phyloP scores from a whole-genome alignment of 148 eudicot species.

The Dianthus caryophyllus region DNA sequence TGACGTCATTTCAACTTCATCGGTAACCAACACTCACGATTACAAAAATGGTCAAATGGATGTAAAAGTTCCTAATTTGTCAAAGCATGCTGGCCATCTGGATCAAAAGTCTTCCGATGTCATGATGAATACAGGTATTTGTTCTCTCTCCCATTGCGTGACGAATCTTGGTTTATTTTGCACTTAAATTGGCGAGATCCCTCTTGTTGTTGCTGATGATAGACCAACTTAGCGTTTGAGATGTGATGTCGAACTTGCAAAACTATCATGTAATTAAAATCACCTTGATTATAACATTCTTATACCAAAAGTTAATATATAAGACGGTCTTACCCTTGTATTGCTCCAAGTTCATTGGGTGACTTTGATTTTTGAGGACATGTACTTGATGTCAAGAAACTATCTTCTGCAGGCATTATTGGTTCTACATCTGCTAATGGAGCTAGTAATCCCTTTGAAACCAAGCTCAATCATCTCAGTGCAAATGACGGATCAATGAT shows the following conservation, averaged over 20 bases:
- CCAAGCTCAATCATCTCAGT: constrained; percentile 30
- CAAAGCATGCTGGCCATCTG: constrained; percentile 37
- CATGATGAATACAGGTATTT: constrained; percentile 35
- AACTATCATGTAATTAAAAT: neutral
- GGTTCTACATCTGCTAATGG: constrained; percentile 42
- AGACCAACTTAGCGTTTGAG: neutral
- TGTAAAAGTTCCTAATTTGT: constrained; percentile 29
- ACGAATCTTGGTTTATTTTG: neutral
- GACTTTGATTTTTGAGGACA: constrained; percentile 6
- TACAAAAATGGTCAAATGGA: constrained; percentile 42
- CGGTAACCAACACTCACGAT: constrained; percentile 39
- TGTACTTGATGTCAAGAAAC: constrained; percentile 45
- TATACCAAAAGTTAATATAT: neutral
- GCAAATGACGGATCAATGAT: constrained; percentile 30
- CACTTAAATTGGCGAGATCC: neutral
- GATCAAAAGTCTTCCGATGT: constrained; percentile 37
- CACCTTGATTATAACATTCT: neutral
- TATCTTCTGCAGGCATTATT: constrained; percentile 24
- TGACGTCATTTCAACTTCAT: constrained; percentile 32
- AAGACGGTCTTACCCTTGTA: constrained; percentile 2
- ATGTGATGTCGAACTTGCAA: neutral
- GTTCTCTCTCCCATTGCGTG: constrained; percentile 5
- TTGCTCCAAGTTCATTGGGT: neutral
- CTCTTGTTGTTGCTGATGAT: neutral
- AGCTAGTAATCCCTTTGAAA: constrained; percentile 34